These are phyloP conservation scores for Endocalyx cinctus DNA, from an alignment of 2,329 filamentous ascomycete species.

Conservation along the genomic window DNA sequence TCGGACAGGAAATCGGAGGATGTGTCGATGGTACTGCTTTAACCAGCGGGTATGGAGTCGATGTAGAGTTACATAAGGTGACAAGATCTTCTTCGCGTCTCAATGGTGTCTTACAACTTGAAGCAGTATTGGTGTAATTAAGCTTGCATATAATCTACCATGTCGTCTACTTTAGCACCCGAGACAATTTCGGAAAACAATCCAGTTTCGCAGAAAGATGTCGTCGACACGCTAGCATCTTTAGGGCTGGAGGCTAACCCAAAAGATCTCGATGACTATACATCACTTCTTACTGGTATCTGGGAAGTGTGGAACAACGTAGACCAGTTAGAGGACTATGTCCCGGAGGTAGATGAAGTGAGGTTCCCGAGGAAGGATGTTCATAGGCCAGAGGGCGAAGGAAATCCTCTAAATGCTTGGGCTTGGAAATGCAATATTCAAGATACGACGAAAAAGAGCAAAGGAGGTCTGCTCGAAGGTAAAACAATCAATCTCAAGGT, in stretches of 20 bases:
- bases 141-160: too few species aligned
- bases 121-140: too few species aligned
- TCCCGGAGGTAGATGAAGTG: slow-evolving; percentile 2
- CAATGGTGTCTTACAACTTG: too few species aligned
- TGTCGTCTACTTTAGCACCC: slow-evolving; percentile 4
- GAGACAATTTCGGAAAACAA: slow-evolving; percentile 1
- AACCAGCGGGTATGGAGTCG: too few species aligned
- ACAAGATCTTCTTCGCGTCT: too few species aligned
- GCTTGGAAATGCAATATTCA: slow-evolving; percentile 1
- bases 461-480: slow-evolving; percentile 1
- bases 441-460: not conserved
- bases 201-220: slow-evolving; percentile 1
- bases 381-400: slow-evolving; percentile 1
- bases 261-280: not conserved
- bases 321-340: slow-evolving; percentile 3
- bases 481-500: slow-evolving; percentile 1
- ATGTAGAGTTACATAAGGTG: too few species aligned
- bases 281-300: slow-evolving; percentile 2
- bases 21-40: too few species aligned
- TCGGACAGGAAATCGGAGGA: too few species aligned
- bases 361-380: slow-evolving; percentile 1
- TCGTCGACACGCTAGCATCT: not conserved
- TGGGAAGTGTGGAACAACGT: slow-evolving; percentile 6
- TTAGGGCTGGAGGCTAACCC: not conserved
- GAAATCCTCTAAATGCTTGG: slow-evolving; percentile 1